Percentiles rank a stretch among this genome's conserved stretches.
Evolutionary conservation across 2,329 filamentous ascomycete species (phyloP).

Genomic region (Colletotrichum ledebouriae): DNA sequence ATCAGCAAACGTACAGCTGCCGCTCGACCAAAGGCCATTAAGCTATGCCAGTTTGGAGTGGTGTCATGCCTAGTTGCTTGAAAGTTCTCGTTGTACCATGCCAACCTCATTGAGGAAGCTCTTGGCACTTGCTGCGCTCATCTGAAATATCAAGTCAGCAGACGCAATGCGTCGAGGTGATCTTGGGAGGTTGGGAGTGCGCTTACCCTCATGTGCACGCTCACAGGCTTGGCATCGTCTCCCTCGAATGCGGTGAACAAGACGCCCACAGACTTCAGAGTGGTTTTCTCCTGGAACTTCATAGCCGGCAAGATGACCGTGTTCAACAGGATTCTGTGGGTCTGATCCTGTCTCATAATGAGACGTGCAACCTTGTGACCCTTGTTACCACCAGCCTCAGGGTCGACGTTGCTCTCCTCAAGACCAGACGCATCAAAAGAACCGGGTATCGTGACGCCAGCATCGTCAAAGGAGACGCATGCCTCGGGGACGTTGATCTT

Average conservation of each 20-base stretch:
- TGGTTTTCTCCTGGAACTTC: constrained; percentile 82
- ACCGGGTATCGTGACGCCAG: constrained; percentile 61
- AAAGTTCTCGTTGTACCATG: constrained; percentile 65
- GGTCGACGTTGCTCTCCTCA: constrained; percentile 56
- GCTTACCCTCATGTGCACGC: constrained; percentile 72
- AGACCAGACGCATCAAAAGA: constrained; percentile 69
- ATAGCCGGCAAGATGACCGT: constrained; percentile 83
- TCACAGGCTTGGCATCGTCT: constrained; percentile 66
- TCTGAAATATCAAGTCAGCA: constrained; percentile 52
- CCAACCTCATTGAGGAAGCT: constrained; percentile 64
- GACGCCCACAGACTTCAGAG: constrained; percentile 78
- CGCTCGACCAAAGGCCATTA: constrained; percentile 8
- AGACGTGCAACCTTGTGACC: constrained; percentile 73
- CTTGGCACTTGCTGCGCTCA: constrained; percentile 67
- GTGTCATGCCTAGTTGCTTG: constrained; percentile 49
- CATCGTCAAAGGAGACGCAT: constrained; percentile 68
- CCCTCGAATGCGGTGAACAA: constrained; percentile 75
- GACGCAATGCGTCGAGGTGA: background rate
- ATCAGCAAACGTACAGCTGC: constrained; percentile 4
- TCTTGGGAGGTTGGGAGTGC: background rate
- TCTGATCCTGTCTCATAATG: constrained; percentile 92
- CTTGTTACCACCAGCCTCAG: constrained; percentile 43
- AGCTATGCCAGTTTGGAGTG: constrained; percentile 9
- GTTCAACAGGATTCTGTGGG: constrained; percentile 88
- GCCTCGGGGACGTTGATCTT: constrained; percentile 82